A percentile compares a stretch with the other conserved stretches of the same genome.
Conservation (phyloP, 345 rosid genomes). For the Populus nigra region DNA sequence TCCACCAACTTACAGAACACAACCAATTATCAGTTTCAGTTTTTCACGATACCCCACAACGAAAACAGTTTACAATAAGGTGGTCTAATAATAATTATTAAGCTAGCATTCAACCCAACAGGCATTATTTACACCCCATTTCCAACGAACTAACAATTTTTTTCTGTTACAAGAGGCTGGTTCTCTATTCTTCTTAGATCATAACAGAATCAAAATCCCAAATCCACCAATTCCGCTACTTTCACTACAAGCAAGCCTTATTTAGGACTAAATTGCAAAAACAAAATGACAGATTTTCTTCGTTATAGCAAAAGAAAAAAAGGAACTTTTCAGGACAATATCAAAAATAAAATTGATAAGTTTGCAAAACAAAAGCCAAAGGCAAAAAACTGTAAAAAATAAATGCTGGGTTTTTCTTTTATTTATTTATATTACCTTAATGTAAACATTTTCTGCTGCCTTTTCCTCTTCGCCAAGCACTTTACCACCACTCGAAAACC, state of each 20-base stretch:
- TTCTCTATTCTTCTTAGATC: background rate
- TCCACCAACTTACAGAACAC: no score
- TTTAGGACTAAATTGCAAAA: background rate
- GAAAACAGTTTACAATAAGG: no score
- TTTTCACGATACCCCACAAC: no score
- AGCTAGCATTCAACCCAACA: no score
- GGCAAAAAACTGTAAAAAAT: background rate
- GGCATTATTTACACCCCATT: no score
- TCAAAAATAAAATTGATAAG: background rate
- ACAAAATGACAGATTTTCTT: background rate
- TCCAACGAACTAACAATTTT: no score
- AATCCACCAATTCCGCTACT: background rate
- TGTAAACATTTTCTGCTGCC: conserved; percentile 90
- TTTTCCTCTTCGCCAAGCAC: conserved; percentile 86
- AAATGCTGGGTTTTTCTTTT: background rate
- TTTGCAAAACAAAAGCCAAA: background rate
- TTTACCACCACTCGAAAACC: conserved; percentile 73
- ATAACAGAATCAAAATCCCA: background rate
- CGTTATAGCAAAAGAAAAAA: background rate
- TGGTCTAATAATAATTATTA: no score
- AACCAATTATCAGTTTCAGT: no score
- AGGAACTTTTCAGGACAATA: background rate
- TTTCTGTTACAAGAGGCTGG: background rate
- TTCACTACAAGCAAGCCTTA: background rate
- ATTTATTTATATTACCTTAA: conserved; percentile 53